Percentiles rank a stretch among this genome's conserved stretches.
phyloP scores from a whole-genome alignment of 768 basidiomycete species.

The Hygrocybe coccinea region DNA sequence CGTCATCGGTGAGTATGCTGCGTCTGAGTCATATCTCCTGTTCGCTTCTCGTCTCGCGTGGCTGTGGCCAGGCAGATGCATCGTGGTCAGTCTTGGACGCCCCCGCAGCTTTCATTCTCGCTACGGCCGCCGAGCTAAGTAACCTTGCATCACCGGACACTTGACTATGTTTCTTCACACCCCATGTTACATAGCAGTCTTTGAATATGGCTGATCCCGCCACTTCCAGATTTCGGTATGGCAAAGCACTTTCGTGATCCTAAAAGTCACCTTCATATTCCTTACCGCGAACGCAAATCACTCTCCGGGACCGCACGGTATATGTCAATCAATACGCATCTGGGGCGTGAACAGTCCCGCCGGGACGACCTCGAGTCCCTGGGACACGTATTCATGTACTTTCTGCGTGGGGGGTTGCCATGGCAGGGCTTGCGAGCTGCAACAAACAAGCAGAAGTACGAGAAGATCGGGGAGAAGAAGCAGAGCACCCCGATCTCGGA shows the following conservation, averaged over 20 bases:
- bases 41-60: not conserved
- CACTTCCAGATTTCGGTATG: slow-evolving; percentile 86
- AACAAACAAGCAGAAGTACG: slow-evolving; percentile 99
- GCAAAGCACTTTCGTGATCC: slow-evolving; percentile 99
- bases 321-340: slow-evolving; percentile 99
- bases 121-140: no score
- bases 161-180: no score
- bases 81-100: not conserved
- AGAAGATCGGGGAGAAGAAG: slow-evolving; percentile 99
- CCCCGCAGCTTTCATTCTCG: no score
- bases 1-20: slow-evolving; percentile 67
- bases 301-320: slow-evolving; percentile 95
- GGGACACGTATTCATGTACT: slow-evolving; percentile 99
- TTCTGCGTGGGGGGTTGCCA: slow-evolving; percentile 89
- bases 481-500: slow-evolving; percentile 89
- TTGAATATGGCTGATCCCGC: slow-evolving; percentile 5
- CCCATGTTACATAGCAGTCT: no score
- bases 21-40: not conserved
- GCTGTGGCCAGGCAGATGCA: not conserved
- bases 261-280: slow-evolving; percentile 95
- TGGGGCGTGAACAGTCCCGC: slow-evolving; percentile 91
- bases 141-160: no score
- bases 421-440: slow-evolving; percentile 98
- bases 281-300: slow-evolving; percentile 98
- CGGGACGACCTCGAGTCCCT: slow-evolving; percentile 95